phyloP scores from a whole-genome alignment of 2,329 filamentous ascomycete genomes.

The Fusarium praegraminearum region DNA sequence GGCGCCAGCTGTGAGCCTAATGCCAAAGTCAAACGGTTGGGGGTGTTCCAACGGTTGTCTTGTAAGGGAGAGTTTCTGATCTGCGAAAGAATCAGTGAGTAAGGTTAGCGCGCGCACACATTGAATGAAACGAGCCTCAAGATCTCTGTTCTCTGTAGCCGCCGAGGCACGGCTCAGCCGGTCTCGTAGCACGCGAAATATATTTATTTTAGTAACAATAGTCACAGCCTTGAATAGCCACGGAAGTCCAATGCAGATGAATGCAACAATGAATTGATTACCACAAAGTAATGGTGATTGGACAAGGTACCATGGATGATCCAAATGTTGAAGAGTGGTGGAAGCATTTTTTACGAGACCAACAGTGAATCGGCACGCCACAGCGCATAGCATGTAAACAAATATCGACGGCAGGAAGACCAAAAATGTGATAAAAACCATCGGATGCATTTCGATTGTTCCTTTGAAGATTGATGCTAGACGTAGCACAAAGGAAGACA shows the following conservation, averaged over 20 bases:
- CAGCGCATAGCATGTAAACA: background rate
- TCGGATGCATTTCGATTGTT: conserved; percentile 3
- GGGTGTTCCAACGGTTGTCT: background rate
- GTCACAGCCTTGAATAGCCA: conserved; percentile 13
- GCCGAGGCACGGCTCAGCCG: conserved; percentile 4
- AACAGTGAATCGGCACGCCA: conserved; percentile 31
- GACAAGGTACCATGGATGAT: background rate
- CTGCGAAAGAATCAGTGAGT: conserved; percentile 8
- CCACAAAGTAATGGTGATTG: conserved; percentile 34
- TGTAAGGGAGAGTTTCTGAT: conserved; percentile 2
- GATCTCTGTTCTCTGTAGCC: conserved; percentile 2
- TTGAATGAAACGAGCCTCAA: conserved; percentile 5
- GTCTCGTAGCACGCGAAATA: background rate
- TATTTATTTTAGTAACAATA: background rate
- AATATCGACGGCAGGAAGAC: background rate
- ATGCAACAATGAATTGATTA: conserved; percentile 16
- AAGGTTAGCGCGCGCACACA: conserved; percentile 1
- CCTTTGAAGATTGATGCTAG: background rate
- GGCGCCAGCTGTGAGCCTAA: conserved; percentile 12
- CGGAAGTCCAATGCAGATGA: background rate
- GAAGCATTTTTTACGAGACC: conserved; percentile 3
- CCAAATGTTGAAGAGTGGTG: conserved; percentile 1
- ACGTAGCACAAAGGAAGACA: background rate
- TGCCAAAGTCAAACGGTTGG: conserved; percentile 1
- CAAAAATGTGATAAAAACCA: background rate